Base-by-base conservation (phyloP, 352 stramenopile genomes). In the Globisporangium cystogenes region DNA sequence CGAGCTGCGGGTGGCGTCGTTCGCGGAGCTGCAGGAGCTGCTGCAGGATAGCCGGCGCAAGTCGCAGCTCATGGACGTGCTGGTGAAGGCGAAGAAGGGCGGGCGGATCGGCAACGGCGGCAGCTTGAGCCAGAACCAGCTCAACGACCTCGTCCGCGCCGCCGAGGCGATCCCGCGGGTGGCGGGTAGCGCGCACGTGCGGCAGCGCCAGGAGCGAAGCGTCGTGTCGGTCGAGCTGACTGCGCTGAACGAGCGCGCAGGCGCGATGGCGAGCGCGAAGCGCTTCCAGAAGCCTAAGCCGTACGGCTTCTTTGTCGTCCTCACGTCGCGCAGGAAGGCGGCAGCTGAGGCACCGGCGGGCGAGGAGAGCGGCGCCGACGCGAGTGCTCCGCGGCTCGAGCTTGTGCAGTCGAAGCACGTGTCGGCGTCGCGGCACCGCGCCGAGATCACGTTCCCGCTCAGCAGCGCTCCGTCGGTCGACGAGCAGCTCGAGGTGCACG, bases 291-390 rank as follows among this genome's bases (percentile, higher is more conserved):
- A 88, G 53, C 71, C 80, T 11, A 82, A 82, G 53, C 73, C 77
- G 15, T 91, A 86, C 48, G 80, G 73, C 0, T 86, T 87, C 42
- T 91, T 87, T 53, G 65, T 91, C 37, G n/a, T 87, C 11, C 59
- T 91, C 45, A 75, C 59, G 35, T 27, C 21, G 20, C n/a, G 15
- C 43, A 57, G 37, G 27, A 62, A 66, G 45, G 1, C 23, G 21
- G 27, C 24, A 27, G 26, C n/a, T n/a, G n/a, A n/a, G n/a, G n/a
- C n/a, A n/a, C n/a, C 16, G 11, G 5, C 21, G 23, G 27, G 24
- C 4, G 40, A 41, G 12, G 31, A 51, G 6, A 24, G 21, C 4
- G 46, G 40, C 12, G 21, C 16, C 5, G 43, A 41, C 7, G 27
- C 40, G 20, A n/a, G 8, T 18, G 29, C 36, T 20, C 36, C 23